A percentile compares a stretch with the other conserved stretches of the same genome.
Evolutionary conservation across 441 rosid species (phyloP).

Genomic region (Croton laevigatus): DNA sequence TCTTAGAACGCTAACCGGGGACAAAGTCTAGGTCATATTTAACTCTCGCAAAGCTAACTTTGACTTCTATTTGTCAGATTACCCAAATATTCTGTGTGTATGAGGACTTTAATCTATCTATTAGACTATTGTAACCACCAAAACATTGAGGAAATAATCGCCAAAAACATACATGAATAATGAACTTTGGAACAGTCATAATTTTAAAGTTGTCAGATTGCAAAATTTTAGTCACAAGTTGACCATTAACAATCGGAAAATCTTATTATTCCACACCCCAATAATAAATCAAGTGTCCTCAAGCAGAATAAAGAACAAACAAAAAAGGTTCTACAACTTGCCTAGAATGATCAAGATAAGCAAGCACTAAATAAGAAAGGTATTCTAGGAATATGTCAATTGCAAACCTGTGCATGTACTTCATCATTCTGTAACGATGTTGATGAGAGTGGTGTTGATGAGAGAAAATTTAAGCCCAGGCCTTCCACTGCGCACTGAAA

Average conservation of each 20-base stretch:
- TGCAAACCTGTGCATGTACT: constrained; percentile 78
- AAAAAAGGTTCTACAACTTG: constrained; percentile 6
- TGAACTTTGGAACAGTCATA: background rate
- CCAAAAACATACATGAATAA: background rate
- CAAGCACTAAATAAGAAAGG: background rate
- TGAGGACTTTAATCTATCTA: background rate
- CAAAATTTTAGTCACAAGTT: background rate
- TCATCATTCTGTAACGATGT: constrained; percentile 71
- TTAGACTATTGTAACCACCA: background rate
- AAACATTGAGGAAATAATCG: background rate
- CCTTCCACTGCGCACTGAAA: constrained; percentile 85
- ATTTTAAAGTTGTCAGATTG: constrained; percentile 2
- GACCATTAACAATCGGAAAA: background rate
- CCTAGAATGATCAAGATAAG: constrained; percentile 10
- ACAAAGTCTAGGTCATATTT: background rate
- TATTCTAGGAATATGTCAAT: constrained; percentile 11
- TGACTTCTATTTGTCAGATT: background rate
- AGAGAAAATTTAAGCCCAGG: constrained; percentile 59
- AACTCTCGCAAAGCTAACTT: background rate
- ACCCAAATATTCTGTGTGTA: background rate
- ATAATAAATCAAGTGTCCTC: background rate
- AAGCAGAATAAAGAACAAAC: background rate
- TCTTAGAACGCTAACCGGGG: background rate
- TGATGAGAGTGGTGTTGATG: constrained; percentile 52
- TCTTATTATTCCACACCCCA: background rate